These are phyloP conservation scores for Sporothrix pseudoabietina DNA, from an alignment of 2,329 filamentous ascomycete genomes.

Conservation along the genomic window DNA sequence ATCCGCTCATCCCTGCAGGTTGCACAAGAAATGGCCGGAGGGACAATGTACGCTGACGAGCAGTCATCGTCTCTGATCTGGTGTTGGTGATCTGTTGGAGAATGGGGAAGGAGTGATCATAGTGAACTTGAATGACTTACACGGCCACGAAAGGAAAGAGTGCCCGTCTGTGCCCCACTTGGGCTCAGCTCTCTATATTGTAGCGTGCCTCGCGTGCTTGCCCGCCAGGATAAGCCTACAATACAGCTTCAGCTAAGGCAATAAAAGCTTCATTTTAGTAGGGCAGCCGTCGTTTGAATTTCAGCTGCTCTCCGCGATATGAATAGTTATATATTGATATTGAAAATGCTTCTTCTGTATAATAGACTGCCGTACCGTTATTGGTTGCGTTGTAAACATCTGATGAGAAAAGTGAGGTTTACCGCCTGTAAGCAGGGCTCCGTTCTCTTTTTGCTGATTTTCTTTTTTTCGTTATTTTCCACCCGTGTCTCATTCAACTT, in stretches of 20 bases:
- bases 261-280: neutral
- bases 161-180: neutral
- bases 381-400: neutral
- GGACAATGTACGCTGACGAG: neutral
- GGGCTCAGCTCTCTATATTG: neutral
- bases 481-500: neutral
- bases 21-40: slow-evolving; percentile 9
- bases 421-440: neutral
- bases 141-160: slow-evolving; percentile 6
- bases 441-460: neutral
- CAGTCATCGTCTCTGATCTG: neutral
- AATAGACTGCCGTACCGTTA: neutral
- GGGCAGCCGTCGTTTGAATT: neutral
- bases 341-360: neutral
- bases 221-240: neutral
- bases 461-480: neutral
- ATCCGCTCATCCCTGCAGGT: slow-evolving; percentile 9
- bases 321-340: neutral
- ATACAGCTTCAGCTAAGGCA: neutral
- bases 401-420: neutral
- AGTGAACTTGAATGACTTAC: neutral
- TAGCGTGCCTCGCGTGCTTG: neutral
- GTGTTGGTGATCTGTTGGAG: neutral
- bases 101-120: neutral
- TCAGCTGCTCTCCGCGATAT: neutral